Base-by-base conservation (phyloP, 108 stramenopile genomes). In the Fragilaria crotonensis region DNA sequence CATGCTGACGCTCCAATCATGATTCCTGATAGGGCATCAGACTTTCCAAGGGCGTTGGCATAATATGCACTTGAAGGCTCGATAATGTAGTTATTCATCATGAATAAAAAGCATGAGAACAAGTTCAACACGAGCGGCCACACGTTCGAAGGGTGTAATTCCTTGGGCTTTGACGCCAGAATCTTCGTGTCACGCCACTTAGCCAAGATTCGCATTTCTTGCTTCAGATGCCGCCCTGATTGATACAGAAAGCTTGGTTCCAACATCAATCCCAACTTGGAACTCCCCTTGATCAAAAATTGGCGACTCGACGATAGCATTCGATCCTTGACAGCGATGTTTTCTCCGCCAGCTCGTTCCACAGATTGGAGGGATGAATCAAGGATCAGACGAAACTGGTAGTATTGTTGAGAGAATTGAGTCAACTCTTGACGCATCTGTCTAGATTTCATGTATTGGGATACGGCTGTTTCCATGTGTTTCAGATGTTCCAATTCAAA, bases 61-160 rank as follows among this genome's bases (percentile, higher is more conserved):
- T 93, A 93, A 52, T 86, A 84, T 0, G 79, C 83, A 32, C 69
- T 64, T 0, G 71, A 74, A n/a, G 91, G 91, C 52, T 83, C 81
- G 27, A 90, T 81, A 27, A 93, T 82, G 71, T 90, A 88, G 57
- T 86, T 84, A 64, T 93, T 93, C 73, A 75, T 79, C 83, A 89
- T 86, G 71, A 84, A 93, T 11, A 90, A 59, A 60, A 84, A 90
- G 32, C 87, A 89, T 0, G 84, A 81, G 1, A 84, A 41, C 57
- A 93, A 56, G 51, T 90, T 93, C 45, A 91, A 62, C 30, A 76
- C 23, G 9, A 80, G 68, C 25, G 78, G 78, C 18, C 69, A 62
- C 21, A 71, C 51, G 52, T 78, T 78, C 32, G 69, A 63, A 11
- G 60, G 64, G 11, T 71, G 33, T 18, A 77, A 26, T 21, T 70